Evolutionary conservation across 1,139 yeast genomes (phyloP), one percentile per base, ranked within the genome.

Genomic region (Pichia sp.): DNA sequence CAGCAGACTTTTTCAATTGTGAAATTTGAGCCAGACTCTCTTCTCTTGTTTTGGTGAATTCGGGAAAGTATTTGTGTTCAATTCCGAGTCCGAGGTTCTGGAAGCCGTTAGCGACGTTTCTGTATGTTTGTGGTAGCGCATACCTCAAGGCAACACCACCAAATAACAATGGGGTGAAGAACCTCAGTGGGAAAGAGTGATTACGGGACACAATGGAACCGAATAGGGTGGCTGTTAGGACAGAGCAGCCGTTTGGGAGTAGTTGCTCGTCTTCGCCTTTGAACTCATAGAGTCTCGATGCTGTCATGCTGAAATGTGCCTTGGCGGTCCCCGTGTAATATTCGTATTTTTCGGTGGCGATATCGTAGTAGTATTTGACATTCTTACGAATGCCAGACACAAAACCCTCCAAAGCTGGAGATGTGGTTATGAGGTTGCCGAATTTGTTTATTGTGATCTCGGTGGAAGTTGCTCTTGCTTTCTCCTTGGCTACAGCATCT

Each of bases 181-280:
- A 78, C 58, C 87, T 72, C 12, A 77, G 44, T 1, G 80, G 79
- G 5, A 80, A 65, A 2, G 74, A 62, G 58, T 77, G 71, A 55
- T 70, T 74, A 56, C 74, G 73, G 18, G 73, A 79, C 41, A 79
- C 57, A 54, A 83, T 78, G 3, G 85, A 79, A 10, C 86, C 85
- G 0, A 80, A 64, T 56, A 83, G 74, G 3, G 83, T 68, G 3
- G 75, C 70, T 0, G 87, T 81, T 47, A 82, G 68, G 5, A 82
- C 76, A 59, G 78, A 78, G 47, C 82, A 74, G 46, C 75, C 65
- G 51, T 72, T 71, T 19, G 87, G 87, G 54, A 83, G 73, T 2
- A 79, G 68, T 3, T 82, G 81, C 45, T 68, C 69, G 23, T 50
- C 26, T 31, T 50, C 49, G 31, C 63, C 65, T 19, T 67, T 61